Base-by-base conservation (phyloP, 1,284 basidiomycete genomes). In the Vanrija pseudolonga region DNA sequence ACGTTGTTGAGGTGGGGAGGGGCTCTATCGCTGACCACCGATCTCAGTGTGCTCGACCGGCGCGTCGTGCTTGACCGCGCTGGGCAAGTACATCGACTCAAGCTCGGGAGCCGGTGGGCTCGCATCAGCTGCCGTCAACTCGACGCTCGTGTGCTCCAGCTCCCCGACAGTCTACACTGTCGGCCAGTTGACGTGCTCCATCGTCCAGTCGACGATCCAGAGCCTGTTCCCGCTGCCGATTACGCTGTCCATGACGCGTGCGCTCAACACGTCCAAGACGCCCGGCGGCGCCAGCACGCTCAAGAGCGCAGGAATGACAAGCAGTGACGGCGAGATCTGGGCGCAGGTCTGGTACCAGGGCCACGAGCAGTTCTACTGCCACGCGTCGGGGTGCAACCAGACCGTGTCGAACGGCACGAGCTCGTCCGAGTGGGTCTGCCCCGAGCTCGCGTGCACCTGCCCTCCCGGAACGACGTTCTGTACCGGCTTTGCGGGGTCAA, bases 341-440 rank as follows among this genome's bases (percentile, higher is more conserved):
- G 87, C 87, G 0, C 88, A 92, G 65, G 77, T 94, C 2, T 87
- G 89, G 76, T 92, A 92, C 73, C 79, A 82, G n/a, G 87, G 87
- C 6, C 83, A 86, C 19, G 89, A 91, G 68, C 77, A 79, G 66
- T 94, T 94, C 76, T 88, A 82, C 69, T 95, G 91, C 69, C 61
- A 77, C 17, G 89, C 88, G 0, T 78, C 83, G 57, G 78, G 80
- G 5, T 95, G 92, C 74, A 76, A 72, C 0, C 90, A 92, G 72
- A 77, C 79, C 6, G 64, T 80, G 32, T 65, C 67, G 23, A 47
- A 20, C 9, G 19, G 22, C 1, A 28, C 17, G 3, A 78, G 76
- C 50, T 77, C 72, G 2, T 72, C 76, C 17, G 73, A 74, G 43
- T 93, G 85, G 85, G 77, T 76, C 12, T 95, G 91, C 63, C 77